These are phyloP conservation scores for Melocanna baccifera DNA, from an alignment of 176 grass and related monocot genomes.

Conservation along the genomic window DNA sequence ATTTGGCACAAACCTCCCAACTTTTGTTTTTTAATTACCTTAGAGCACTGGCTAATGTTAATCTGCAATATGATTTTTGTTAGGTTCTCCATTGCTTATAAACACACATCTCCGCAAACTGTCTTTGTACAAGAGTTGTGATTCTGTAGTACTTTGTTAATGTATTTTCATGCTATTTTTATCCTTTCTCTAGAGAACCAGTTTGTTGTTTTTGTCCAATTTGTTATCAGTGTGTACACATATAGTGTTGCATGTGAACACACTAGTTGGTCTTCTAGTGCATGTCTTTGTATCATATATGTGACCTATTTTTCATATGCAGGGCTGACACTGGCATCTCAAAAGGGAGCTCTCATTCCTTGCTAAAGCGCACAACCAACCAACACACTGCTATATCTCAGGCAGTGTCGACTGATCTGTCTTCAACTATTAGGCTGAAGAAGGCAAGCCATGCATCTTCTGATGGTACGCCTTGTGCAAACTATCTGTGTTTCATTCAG, in stretches of 20 bases:
- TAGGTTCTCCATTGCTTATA: neutral
- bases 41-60: neutral
- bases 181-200: neutral
- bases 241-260: neutral
- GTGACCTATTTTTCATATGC: slow-evolving; percentile 21
- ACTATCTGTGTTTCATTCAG: neutral
- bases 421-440: slow-evolving; percentile 49
- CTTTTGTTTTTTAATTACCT: neutral
- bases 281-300: slow-evolving; percentile 4
- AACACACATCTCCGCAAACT: neutral
- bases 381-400: slow-evolving; percentile 33
- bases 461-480: slow-evolving; percentile 45
- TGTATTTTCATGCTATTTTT: neutral
- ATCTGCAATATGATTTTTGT: neutral
- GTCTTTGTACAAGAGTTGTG: neutral
- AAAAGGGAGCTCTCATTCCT: slow-evolving; percentile 45
- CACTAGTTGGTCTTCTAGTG: neutral
- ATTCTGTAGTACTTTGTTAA: neutral
- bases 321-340: slow-evolving; percentile 44
- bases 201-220: neutral
- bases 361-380: slow-evolving; percentile 43
- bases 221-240: neutral
- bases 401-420: slow-evolving; percentile 16
- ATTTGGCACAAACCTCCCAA: neutral
- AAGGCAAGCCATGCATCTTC: slow-evolving; percentile 40